Conservation (phyloP, 768 basidiomycete species). For the Epithele typhae region DNA sequence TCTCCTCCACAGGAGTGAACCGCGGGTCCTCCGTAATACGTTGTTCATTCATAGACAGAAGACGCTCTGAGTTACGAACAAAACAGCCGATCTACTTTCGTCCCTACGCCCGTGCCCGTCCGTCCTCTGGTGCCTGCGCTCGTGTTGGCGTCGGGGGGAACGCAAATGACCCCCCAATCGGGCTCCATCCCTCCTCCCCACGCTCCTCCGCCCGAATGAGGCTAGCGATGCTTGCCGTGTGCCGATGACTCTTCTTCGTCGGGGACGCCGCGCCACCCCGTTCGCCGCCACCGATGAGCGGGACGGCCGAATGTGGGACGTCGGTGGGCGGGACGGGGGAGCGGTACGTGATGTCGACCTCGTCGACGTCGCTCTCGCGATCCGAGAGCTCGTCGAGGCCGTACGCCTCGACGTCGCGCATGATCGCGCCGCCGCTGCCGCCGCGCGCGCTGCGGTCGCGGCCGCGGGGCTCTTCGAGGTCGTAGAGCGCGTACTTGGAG, state of each 20-base stretch:
- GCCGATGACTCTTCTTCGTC: conserved; percentile 51
- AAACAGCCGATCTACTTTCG: no score
- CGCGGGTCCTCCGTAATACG: no score
- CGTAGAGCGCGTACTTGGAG: conserved; percentile 75
- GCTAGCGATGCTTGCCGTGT: conserved; percentile 83
- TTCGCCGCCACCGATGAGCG: conserved; percentile 29
- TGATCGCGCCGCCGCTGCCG: conserved; percentile 25
- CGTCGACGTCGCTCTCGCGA: conserved; percentile 55
- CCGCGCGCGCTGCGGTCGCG: conserved; percentile 26
- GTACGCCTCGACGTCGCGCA: conserved; percentile 46
- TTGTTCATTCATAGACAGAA: no score
- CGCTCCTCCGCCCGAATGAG: conserved; percentile 74
- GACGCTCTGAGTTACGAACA: no score
- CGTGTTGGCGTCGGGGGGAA: conserved; percentile 38
- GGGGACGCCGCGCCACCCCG: conserved; percentile 19
- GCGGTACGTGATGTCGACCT: conserved; percentile 65
- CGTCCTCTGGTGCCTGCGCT: conserved; percentile 13
- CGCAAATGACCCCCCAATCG: conserved; percentile 54
- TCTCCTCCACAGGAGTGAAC: no score
- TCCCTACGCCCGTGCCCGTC: no score
- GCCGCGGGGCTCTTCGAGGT: conserved; percentile 55
- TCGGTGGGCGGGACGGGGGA: conserved; percentile 46
- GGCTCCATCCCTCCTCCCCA: conserved; percentile 83
- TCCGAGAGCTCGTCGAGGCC: conserved; percentile 47
- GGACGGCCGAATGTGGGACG: conserved; percentile 31